These are phyloP conservation scores for Limonomyces culmigenus DNA, from an alignment of 1,284 basidiomycete species.

Conservation along the genomic window DNA sequence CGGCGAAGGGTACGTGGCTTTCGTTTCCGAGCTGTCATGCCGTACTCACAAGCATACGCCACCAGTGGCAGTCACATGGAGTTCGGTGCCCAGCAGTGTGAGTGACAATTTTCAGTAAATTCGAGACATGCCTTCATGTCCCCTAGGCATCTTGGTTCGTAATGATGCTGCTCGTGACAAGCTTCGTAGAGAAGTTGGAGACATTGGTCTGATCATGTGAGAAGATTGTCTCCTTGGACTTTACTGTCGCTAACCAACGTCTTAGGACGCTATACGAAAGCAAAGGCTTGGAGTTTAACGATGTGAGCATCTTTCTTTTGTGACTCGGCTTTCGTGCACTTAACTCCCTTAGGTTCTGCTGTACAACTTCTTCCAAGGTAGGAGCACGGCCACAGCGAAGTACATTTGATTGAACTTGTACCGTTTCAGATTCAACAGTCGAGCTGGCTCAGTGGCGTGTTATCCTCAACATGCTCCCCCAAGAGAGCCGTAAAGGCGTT, in stretches of 20 bases:
- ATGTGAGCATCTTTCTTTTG: constrained; percentile 21
- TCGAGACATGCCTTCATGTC: background rate
- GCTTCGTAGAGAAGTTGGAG: constrained; percentile 35
- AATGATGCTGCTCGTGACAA: constrained; percentile 31
- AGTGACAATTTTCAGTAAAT: too few species aligned
- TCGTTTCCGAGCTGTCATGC: background rate
- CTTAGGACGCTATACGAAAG: constrained; percentile 52
- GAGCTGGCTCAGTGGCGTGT: constrained; percentile 39
- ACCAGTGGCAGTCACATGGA: constrained; percentile 33
- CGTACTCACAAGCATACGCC: constrained; percentile 4
- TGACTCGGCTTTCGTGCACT: background rate
- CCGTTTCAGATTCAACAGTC: constrained; percentile 35
- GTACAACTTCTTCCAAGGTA: constrained; percentile 46
- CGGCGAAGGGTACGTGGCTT: constrained; percentile 21
- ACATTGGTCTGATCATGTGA: constrained; percentile 46
- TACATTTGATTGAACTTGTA: too few species aligned
- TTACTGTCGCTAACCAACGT: background rate
- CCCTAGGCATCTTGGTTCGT: constrained; percentile 50
- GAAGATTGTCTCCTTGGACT: constrained; percentile 6
- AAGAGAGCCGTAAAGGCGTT: constrained; percentile 7
- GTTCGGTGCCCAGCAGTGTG: constrained; percentile 55
- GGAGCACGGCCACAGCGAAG: too few species aligned
- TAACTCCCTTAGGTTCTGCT: constrained; percentile 36
- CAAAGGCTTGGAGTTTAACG: constrained; percentile 62
- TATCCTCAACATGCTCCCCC: constrained; percentile 27